A percentile compares a stretch with the other conserved stretches of the same genome.
These are phyloP conservation scores for Chlamydomonas incerta DNA, from an alignment of 139 green algal genomes.

Conservation along the genomic window DNA sequence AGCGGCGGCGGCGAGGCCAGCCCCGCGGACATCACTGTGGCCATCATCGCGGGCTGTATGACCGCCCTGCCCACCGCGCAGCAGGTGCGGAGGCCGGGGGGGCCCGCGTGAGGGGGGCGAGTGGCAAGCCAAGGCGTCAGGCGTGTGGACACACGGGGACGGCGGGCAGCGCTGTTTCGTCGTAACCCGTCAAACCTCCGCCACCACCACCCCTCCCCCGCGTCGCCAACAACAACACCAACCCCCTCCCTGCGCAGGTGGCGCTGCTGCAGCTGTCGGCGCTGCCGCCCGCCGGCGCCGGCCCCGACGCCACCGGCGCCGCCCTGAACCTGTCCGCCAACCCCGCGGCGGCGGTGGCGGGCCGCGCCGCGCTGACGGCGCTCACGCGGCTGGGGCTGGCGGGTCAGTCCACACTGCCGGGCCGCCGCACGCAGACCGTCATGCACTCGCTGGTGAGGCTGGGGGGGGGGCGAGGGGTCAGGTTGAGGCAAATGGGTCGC, in stretches of 20 bases:
- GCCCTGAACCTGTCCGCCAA: background rate
- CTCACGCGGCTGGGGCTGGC: slow-evolving; percentile 25
- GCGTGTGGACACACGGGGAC: no score
- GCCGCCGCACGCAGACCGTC: slow-evolving; percentile 29
- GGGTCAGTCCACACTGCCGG: background rate
- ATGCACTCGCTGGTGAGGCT: slow-evolving; percentile 22
- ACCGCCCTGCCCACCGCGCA: slow-evolving; percentile 2
- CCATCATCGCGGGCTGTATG: slow-evolving; percentile 26
- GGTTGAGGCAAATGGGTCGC: no score
- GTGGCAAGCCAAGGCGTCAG: no score
- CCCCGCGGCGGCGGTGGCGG: slow-evolving; percentile 10
- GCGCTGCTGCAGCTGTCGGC: slow-evolving; percentile 41
- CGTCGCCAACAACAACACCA: no score
- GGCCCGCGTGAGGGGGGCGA: no score
- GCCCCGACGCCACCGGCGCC: slow-evolving; percentile 32
- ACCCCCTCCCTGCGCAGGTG: slow-evolving; percentile 6
- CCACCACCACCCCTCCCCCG: background rate
- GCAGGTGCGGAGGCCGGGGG: background rate
- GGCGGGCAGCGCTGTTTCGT: no score
- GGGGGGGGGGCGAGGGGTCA: no score
- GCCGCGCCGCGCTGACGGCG: background rate
- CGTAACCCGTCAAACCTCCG: background rate
- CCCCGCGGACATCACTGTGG: slow-evolving; percentile 8
- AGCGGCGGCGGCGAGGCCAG: background rate
- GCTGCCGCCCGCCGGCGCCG: slow-evolving; percentile 30